A percentile compares a stretch with the other conserved stretches of the same genome.
These are phyloP conservation scores for Sporisorium scitamineum DNA, from an alignment of 1,284 basidiomycete species.

Conservation along the genomic window DNA sequence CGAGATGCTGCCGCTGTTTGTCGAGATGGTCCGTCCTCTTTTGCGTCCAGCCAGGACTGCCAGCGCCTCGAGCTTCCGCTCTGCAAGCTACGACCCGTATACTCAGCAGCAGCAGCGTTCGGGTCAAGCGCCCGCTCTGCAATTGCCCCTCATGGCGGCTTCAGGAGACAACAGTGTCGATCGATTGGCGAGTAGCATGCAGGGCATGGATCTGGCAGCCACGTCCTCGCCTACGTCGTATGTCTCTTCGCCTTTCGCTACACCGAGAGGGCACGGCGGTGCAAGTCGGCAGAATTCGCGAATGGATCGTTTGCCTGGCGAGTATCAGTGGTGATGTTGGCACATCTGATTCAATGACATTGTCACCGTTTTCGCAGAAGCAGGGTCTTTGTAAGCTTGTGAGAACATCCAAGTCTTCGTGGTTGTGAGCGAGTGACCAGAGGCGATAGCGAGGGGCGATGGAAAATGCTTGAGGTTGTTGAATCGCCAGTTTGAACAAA, in stretches of 20 bases:
- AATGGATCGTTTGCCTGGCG: constrained; percentile 35
- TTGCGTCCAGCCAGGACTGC: constrained; percentile 50
- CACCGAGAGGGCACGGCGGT: constrained; percentile 9
- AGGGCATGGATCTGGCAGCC: constrained; percentile 21
- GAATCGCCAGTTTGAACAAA: not conserved
- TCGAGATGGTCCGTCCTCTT: constrained; percentile 60
- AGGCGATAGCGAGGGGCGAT: not conserved
- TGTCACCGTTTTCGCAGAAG: not conserved
- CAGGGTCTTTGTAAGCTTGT: not conserved
- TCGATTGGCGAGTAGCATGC: constrained; percentile 15
- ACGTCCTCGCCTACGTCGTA: constrained; percentile 32
- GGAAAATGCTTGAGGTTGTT: not conserved
- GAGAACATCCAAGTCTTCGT: not conserved
- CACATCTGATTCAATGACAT: not conserved
- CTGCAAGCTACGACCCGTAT: constrained; percentile 38
- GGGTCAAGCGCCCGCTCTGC: constrained; percentile 4
- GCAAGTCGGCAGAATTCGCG: constrained; percentile 6
- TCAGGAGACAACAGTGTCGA: constrained; percentile 1
- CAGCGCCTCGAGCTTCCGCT: constrained; percentile 43
- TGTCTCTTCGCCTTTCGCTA: constrained; percentile 30
- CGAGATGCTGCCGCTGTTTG: constrained; percentile 64
- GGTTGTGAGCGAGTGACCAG: not conserved
- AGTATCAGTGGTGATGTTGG: constrained; percentile 41
- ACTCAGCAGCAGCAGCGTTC: constrained; percentile 1
- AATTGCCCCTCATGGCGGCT: constrained; percentile 15